Percentiles rank a stretch among this genome's conserved stretches.
These are phyloP conservation scores for Trifolium subterraneum DNA, from an alignment of 306 rosid genomes.

Conservation along the genomic window DNA sequence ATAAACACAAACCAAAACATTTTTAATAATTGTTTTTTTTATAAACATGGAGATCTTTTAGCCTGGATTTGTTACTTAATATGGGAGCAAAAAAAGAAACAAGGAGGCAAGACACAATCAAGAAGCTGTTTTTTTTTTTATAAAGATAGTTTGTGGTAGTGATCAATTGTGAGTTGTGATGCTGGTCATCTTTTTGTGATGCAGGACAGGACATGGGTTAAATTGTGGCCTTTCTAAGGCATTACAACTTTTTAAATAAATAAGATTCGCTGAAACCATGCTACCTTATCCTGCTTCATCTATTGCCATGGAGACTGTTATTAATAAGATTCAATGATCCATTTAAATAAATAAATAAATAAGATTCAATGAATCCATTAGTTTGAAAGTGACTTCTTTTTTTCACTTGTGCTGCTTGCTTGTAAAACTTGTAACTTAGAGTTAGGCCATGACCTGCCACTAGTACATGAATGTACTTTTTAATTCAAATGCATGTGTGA, in stretches of 20 bases:
- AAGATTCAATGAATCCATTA: background rate
- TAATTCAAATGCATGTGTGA: slow-evolving; percentile 34
- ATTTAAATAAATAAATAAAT: too few relatives aligned
- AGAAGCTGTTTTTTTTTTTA: background rate
- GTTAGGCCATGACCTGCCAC: slow-evolving; percentile 15
- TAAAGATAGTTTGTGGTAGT: background rate
- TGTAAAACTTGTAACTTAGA: background rate
- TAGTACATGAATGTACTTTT: slow-evolving; percentile 26
- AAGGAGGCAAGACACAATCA: slow-evolving; percentile 22
- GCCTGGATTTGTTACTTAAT: slow-evolving; percentile 11
- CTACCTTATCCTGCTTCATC: slow-evolving; percentile 15
- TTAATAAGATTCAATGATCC: background rate
- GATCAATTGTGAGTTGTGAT: slow-evolving; percentile 21
- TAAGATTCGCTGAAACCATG: background rate
- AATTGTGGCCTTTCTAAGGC: background rate
- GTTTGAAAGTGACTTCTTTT: background rate
- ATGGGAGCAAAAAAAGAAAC: background rate
- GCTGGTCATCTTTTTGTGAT: background rate
- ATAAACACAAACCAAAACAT: background rate
- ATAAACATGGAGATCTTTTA: background rate
- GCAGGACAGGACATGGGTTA: background rate
- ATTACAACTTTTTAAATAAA: background rate
- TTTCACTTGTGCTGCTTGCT: background rate
- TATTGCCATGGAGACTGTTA: background rate
- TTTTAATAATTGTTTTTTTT: background rate